Evolutionary conservation across 176 grass and related monocot genomes (phyloP).

Genomic region (Carex pumila): DNA sequence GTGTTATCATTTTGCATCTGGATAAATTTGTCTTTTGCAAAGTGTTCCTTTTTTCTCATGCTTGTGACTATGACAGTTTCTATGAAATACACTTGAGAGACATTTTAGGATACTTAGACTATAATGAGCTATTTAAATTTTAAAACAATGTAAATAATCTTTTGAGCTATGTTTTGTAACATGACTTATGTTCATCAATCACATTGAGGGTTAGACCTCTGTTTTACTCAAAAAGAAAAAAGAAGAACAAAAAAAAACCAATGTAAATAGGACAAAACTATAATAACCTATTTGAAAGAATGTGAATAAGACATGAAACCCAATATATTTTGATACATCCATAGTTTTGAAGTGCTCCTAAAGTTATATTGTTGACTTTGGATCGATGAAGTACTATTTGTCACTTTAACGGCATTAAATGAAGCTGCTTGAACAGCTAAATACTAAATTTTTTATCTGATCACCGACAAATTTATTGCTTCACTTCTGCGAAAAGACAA

Average conservation of each 20-base stretch:
- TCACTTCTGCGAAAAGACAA: not conserved
- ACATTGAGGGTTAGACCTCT: too few species aligned
- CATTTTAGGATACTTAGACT: not conserved
- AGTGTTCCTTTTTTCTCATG: not conserved
- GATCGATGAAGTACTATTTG: not conserved
- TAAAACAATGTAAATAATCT: too few species aligned
- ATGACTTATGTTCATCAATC: too few species aligned
- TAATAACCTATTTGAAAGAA: not conserved
- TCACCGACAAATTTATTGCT: not conserved
- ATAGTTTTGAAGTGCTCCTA: not conserved
- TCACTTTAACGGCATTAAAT: conserved; percentile 1
- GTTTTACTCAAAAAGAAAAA: too few species aligned
- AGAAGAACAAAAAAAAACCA: too few species aligned
- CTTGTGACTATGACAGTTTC: not conserved
- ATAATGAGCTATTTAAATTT: not conserved
- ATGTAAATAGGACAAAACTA: not conserved
- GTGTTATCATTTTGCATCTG: not conserved
- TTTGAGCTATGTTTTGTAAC: too few species aligned
- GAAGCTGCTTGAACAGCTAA: not conserved
- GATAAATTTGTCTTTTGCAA: not conserved
- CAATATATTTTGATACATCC: not conserved
- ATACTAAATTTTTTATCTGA: not conserved
- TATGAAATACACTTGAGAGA: not conserved
- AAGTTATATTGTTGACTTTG: not conserved
- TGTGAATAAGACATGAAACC: not conserved